Base-by-base conservation (phyloP, 345 rosid genomes). In the Cardamine occulta region DNA sequence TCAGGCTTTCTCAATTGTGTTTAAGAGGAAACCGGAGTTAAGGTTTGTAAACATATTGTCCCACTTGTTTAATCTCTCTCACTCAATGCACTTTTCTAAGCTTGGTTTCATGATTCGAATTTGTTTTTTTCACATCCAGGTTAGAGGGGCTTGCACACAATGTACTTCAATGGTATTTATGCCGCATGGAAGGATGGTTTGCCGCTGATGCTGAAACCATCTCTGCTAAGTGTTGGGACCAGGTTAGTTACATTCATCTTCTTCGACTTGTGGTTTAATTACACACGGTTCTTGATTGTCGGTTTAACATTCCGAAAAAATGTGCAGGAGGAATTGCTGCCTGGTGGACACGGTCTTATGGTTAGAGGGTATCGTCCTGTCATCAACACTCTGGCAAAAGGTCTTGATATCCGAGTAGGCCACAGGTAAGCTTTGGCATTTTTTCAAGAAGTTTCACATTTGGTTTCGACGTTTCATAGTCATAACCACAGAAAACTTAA, bases 151-250 rank as follows among this genome's bases (percentile, higher is more conserved):
- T 88, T 76, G 81, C 86, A 21, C 81, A 86, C 57, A 88, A 88
- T 80, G 98, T 93, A 49, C 96, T 95, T 35, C 99, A 95, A 29
- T 95, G 99, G 99, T 95, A 95, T 67, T 63, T 92, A 28, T 92
- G 99, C 83, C 89, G 98, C 80, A 95, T 95, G 98, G 98, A 95
- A 83, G 99, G 99, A n/a, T 92, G 99, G 98, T 95, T 95, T 82
- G 98, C 98, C 42, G 92, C 99, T 7, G 98, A 95, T 88, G 90
- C 99, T 21, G 98, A 95, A 40, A 90, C 93, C 52, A 95, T 95
- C 65, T 92, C 99, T 7, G 83, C 87, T 32, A 88, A 83, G 78
- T 74, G 88, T 80, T 95, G 99, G 99, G 99, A 95, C 75, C 85
- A 91, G 88, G 98, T 82, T 55, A 0, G 55, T 73, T 60, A 19